Conservation (phyloP, 805 yeast species). For the Saccharomycopsis sp. region DNA sequence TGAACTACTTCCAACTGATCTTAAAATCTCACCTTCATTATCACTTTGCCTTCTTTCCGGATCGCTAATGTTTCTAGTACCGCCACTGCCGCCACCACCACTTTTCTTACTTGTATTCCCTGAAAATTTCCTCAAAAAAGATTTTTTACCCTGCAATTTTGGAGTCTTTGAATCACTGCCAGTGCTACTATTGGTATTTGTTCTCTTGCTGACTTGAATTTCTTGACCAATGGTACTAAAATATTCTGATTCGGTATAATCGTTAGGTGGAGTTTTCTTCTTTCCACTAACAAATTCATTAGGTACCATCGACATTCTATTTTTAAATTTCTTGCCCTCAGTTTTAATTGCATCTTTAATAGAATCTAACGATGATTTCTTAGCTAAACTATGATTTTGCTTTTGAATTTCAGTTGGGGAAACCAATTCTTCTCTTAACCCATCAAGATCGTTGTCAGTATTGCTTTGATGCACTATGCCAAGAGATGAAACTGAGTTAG, state of each 20-base stretch:
- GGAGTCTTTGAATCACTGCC: neutral
- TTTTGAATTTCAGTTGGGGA: conserved; percentile 19
- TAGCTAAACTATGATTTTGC: conserved; percentile 5
- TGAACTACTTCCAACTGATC: conserved; percentile 6
- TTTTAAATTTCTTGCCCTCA: conserved; percentile 17
- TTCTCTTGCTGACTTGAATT: conserved; percentile 13
- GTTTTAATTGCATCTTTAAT: conserved; percentile 15
- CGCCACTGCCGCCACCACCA: neutral
- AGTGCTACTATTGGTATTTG: neutral
- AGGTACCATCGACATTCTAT: conserved; percentile 6
- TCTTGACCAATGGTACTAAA: conserved; percentile 18
- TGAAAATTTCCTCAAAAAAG: conserved; percentile 18
- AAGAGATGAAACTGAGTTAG: conserved; percentile 4
- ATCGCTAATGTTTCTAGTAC: conserved; percentile 1
- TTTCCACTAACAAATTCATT: neutral
- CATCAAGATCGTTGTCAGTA: neutral
- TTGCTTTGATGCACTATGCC: neutral
- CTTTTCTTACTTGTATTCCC: conserved; percentile 10
- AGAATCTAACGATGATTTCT: conserved; percentile 18
- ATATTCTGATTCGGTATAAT: neutral
- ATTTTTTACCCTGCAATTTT: conserved; percentile 15
- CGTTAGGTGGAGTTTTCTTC: neutral
- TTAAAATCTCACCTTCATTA: neutral
- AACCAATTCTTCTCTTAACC: conserved; percentile 13
- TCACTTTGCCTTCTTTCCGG: neutral